These are phyloP conservation scores for Cucurbita argyrosperma DNA, from an alignment of 306 rosid species.

Conservation along the genomic window DNA sequence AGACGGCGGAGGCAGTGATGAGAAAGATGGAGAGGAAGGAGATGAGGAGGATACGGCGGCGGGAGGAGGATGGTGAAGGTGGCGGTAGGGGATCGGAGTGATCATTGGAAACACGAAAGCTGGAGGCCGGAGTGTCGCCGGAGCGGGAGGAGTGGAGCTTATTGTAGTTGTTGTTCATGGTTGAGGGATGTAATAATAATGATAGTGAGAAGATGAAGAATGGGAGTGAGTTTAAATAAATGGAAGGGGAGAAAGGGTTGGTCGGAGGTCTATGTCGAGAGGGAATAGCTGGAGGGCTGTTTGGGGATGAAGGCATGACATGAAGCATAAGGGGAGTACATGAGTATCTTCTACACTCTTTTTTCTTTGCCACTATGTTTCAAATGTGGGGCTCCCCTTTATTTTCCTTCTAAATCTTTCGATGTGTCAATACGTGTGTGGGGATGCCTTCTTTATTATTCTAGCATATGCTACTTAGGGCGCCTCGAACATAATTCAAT, in stretches of 20 bases:
- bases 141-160: not conserved
- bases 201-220: no score
- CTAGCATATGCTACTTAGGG: no score
- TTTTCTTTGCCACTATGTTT: not conserved
- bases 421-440: not conserved
- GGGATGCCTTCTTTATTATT: not conserved
- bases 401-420: not conserved
- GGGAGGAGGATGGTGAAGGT: not conserved
- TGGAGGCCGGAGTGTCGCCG: not conserved
- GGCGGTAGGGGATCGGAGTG: not conserved
- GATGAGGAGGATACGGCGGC: not conserved
- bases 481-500: no score
- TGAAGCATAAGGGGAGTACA: no score
- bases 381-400: not conserved
- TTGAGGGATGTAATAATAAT: no score
- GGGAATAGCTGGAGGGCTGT: no score
- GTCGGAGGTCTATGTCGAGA: no score
- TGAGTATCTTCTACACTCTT: no score
- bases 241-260: no score
- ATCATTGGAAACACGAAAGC: not conserved
- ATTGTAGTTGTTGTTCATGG: constrained; percentile 1
- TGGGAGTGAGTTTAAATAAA: no score
- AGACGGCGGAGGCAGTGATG: not conserved
- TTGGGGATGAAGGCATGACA: no score
- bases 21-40: not conserved